Percentiles rank a stretch among this genome's conserved stretches.
phyloP scores from a whole-genome alignment of 768 basidiomycete genomes.

The Hygrocybe punicea region DNA sequence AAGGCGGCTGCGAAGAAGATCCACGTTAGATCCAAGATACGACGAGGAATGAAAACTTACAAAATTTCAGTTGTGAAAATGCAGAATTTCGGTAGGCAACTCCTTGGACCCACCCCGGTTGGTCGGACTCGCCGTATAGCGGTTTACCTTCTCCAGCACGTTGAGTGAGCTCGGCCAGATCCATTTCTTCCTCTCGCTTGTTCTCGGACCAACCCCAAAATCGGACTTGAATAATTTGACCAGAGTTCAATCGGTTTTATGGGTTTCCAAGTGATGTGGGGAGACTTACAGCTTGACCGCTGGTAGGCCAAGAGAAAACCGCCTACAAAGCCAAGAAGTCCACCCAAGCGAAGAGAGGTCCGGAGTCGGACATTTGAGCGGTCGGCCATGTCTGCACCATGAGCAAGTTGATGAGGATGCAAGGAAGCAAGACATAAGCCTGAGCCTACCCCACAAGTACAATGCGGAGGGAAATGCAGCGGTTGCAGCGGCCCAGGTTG shows the following conservation, averaged over 20 bases:
- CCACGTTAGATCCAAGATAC: constrained; percentile 17
- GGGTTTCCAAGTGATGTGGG: background rate
- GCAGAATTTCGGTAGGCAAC: constrained; percentile 85
- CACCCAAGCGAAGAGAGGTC: constrained; percentile 50
- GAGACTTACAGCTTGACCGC: constrained; percentile 72
- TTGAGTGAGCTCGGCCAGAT: constrained; percentile 73
- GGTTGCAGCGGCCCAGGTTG: constrained; percentile 74
- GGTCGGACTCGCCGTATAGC: constrained; percentile 78
- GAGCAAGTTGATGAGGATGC: constrained; percentile 5
- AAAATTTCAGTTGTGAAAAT: constrained; percentile 91
- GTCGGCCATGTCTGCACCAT: constrained; percentile 47
- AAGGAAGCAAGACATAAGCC: constrained; percentile 6
- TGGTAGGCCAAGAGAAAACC: constrained; percentile 95
- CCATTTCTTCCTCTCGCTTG: constrained; percentile 72
- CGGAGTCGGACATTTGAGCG: constrained; percentile 38
- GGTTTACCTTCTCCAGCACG: constrained; percentile 76
- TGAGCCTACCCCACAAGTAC: constrained; percentile 68
- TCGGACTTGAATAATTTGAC: constrained; percentile 52
- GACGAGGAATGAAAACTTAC: constrained; percentile 47
- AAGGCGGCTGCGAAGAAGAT: constrained; percentile 49
- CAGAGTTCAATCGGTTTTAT: constrained; percentile 6
- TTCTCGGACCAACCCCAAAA: constrained; percentile 97
- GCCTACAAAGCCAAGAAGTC: constrained; percentile 78
- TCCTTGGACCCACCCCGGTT: constrained; percentile 82
- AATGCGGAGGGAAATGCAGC: constrained; percentile 78